Conservation (phyloP, 2,329 filamentous ascomycete genomes). For the Botrytis fragariae region DNA sequence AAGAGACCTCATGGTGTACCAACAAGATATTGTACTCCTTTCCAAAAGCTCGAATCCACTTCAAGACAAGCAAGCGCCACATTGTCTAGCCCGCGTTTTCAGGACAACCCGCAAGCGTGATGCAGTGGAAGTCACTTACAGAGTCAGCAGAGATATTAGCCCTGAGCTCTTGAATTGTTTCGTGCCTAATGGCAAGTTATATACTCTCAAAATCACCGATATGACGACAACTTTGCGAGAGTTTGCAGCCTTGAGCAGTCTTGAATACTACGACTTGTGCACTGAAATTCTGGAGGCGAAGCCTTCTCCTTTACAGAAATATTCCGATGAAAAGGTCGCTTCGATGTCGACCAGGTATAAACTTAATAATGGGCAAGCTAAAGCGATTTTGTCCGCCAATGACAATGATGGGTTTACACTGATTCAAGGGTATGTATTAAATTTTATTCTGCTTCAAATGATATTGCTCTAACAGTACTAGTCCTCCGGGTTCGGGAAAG, state of each 20-base stretch:
- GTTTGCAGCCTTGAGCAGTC: conserved; percentile 83
- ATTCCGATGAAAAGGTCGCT: conserved; percentile 69
- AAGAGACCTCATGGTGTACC: conserved; percentile 69
- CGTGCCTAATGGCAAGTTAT: conserved; percentile 65
- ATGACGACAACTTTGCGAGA: conserved; percentile 94
- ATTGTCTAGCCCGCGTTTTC: conserved; percentile 84
- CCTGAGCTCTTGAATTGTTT: conserved; percentile 59
- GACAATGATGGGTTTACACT: conserved; percentile 97
- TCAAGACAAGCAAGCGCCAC: conserved; percentile 61
- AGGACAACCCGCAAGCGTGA: conserved; percentile 78
- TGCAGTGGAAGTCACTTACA: conserved; percentile 79
- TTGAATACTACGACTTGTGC: conserved; percentile 95
- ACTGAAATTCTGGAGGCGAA: conserved; percentile 87
- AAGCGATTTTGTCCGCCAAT: conserved; percentile 84
- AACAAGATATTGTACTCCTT: conserved; percentile 86
- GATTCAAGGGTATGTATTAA: conserved; percentile 72
- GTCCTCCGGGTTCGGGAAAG: conserved; percentile 93
- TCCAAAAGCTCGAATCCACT: conserved; percentile 72
- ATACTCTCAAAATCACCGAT: conserved; percentile 81
- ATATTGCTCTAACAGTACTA: conserved; percentile 39
- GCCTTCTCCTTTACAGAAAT: conserved; percentile 83
- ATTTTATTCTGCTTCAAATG: conserved; percentile 18
- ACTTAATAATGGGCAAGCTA: conserved; percentile 85
- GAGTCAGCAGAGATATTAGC: conserved; percentile 59
- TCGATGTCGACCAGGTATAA: conserved; percentile 73